Percentiles rank a stretch among this genome's conserved stretches.
Evolutionary conservation across 129 eudicot genomes (phyloP).

Genomic region (Saussurea involucrata): DNA sequence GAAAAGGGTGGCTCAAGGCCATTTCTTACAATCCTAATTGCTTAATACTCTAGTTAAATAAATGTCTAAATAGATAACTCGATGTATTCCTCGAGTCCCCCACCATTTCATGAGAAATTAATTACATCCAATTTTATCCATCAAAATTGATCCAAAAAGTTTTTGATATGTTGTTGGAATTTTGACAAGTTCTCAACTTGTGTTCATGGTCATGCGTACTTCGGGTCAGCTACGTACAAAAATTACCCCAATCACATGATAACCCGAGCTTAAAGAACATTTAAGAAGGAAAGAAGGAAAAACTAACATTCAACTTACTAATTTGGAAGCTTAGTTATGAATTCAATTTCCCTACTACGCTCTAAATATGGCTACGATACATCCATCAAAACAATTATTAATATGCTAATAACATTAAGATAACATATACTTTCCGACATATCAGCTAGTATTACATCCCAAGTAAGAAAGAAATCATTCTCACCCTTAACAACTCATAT

Average conservation of each 20-base stretch:
- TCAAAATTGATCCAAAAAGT: neutral
- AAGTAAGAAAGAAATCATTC: neutral
- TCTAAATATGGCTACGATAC: neutral
- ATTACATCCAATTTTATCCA: neutral
- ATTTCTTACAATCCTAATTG: slow-evolving; percentile 7
- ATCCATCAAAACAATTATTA: neutral
- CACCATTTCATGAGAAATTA: neutral
- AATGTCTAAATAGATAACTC: neutral
- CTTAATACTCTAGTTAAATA: neutral
- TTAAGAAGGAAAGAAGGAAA: neutral
- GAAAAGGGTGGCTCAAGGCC: neutral
- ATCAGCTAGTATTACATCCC: neutral
- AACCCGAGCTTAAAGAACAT: neutral
- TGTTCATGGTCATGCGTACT: neutral
- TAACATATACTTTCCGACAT: neutral
- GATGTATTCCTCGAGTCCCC: neutral
- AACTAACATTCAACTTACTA: neutral
- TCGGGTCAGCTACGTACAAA: neutral
- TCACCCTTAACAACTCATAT: neutral
- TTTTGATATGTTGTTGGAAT: neutral
- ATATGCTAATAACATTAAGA: neutral
- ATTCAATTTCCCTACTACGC: neutral
- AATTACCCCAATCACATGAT: neutral
- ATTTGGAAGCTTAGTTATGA: neutral
- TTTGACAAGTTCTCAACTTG: neutral